Evolutionary conservation across 2,329 filamentous ascomycete species (phyloP).

Genomic region (Cordyceps javanica): DNA sequence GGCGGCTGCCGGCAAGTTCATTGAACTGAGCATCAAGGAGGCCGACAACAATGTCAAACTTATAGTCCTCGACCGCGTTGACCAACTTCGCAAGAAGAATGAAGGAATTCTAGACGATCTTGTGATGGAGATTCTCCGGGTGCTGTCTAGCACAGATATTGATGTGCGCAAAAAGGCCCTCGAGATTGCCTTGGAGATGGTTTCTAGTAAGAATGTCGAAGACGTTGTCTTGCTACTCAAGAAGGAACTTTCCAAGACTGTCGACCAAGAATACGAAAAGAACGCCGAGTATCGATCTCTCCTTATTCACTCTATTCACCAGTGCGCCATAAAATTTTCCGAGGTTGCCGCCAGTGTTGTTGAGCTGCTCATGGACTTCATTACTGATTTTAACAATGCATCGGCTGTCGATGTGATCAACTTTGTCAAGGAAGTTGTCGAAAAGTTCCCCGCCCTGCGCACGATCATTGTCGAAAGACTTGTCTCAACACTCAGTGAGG

Average conservation of each 20-base stretch:
- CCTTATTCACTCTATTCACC: conserved; percentile 94
- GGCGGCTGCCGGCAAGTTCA: conserved; percentile 91
- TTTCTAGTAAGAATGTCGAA: conserved; percentile 97
- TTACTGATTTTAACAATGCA: conserved; percentile 94
- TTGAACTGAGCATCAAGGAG: conserved; percentile 95
- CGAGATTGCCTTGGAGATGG: conserved; percentile 89
- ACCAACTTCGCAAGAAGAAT: conserved; percentile 79
- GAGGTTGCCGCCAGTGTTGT: conserved; percentile 96
- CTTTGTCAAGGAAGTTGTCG: conserved; percentile 97
- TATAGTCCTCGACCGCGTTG: conserved; percentile 91
- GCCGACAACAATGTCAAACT: conserved; percentile 99
- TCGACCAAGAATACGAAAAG: conserved; percentile 98
- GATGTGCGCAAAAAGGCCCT: conserved; percentile 92
- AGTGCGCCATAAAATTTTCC: conserved; percentile 98
- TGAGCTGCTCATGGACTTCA: conserved; percentile 97
- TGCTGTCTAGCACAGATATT: conserved; percentile 90
- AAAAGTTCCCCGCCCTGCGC: conserved; percentile 90
- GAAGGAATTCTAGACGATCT: conserved; percentile 89
- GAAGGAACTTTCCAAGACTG: conserved; percentile 95
- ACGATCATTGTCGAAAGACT: conserved; percentile 81
- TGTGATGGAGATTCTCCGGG: conserved; percentile 93
- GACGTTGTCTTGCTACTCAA: conserved; percentile 94
- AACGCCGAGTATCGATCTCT: conserved; percentile 92
- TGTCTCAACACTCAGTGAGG: conserved; percentile 85
- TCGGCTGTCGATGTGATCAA: conserved; percentile 97